These are phyloP conservation scores for Zygosaccharomyces pseudobailii DNA, from an alignment of 1,139 yeast genomes.

Conservation along the genomic window DNA sequence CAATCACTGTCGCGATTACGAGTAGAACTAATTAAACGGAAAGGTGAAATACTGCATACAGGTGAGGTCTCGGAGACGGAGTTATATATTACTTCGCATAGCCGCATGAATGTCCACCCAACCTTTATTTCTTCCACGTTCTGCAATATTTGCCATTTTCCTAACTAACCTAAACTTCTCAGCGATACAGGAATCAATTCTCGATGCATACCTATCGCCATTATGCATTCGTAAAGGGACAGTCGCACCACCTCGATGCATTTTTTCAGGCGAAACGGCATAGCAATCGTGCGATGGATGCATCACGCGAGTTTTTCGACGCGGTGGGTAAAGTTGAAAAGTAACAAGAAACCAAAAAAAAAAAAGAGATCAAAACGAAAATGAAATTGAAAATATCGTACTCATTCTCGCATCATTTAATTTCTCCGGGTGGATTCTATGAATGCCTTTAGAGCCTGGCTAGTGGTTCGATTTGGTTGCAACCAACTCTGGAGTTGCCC, in stretches of 20 bases:
- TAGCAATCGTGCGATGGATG: not conserved
- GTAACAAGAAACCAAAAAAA: not conserved
- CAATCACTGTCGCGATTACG: too few species aligned
- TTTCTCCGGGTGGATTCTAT: not conserved
- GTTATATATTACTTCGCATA: conserved; percentile 1
- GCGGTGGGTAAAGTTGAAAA: not conserved
- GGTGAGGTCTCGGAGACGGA: not conserved
- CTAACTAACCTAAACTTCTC: not conserved
- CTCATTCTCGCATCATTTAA: not conserved
- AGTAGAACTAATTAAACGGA: not conserved
- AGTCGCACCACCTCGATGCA: conserved; percentile 2
- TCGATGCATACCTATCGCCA: conserved; percentile 1
- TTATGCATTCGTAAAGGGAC: conserved; percentile 1
- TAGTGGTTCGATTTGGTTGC: not conserved
- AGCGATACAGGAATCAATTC: not conserved
- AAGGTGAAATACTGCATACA: not conserved
- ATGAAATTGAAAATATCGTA: not conserved
- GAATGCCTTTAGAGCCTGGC: not conserved
- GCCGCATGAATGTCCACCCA: not conserved
- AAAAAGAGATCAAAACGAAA: not conserved
- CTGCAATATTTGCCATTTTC: not conserved
- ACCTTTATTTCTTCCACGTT: not conserved
- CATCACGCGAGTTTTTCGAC: conserved; percentile 5
- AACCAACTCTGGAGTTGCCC: not conserved
- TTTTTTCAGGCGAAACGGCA: not conserved